phyloP scores from a whole-genome alignment of 1,139 yeast species.

The Protomyces macrosporus region DNA sequence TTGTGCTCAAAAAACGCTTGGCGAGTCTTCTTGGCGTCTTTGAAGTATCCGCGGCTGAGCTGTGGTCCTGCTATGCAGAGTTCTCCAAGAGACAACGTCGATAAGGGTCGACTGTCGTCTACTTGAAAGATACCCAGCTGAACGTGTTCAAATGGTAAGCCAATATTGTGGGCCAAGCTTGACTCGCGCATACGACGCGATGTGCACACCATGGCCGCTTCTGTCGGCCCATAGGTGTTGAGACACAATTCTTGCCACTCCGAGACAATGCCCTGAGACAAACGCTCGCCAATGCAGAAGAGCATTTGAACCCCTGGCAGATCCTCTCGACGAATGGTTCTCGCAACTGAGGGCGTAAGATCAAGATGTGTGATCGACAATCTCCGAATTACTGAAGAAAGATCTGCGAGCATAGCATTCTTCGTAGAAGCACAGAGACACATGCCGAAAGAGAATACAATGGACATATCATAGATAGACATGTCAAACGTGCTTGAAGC shows the following conservation, averaged over 20 bases:
- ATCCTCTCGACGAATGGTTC: conserved; percentile 21
- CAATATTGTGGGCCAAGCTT: conserved; percentile 30
- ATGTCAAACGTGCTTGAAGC: conserved; percentile 33
- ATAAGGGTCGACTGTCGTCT: conserved; percentile 18
- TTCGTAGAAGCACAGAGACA: conserved; percentile 31
- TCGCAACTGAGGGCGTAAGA: conserved; percentile 34
- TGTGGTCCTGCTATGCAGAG: conserved; percentile 36
- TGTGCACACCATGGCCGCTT: conserved; percentile 34
- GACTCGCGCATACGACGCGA: conserved; percentile 4
- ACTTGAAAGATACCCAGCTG: conserved; percentile 28
- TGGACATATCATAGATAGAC: conserved; percentile 32
- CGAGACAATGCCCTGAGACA: conserved; percentile 28
- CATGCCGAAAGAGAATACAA: conserved; percentile 32
- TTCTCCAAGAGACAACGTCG: conserved; percentile 33
- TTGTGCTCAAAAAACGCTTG: conserved; percentile 26
- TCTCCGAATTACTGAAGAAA: conserved; percentile 29
- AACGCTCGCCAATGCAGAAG: conserved; percentile 33
- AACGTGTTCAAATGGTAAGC: conserved; percentile 31
- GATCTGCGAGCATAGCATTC: conserved; percentile 27
- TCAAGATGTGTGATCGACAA: conserved; percentile 31
- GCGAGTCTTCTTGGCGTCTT: conserved; percentile 31
- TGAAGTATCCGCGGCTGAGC: conserved; percentile 34
- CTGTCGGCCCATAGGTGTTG: conserved; percentile 35
- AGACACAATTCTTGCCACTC: conserved; percentile 33
- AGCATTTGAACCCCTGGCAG: conserved; percentile 31